Evolutionary conservation across 495 filamentous ascomycete genomes (phyloP).

Genomic region (Mytilinidion resinicola): DNA sequence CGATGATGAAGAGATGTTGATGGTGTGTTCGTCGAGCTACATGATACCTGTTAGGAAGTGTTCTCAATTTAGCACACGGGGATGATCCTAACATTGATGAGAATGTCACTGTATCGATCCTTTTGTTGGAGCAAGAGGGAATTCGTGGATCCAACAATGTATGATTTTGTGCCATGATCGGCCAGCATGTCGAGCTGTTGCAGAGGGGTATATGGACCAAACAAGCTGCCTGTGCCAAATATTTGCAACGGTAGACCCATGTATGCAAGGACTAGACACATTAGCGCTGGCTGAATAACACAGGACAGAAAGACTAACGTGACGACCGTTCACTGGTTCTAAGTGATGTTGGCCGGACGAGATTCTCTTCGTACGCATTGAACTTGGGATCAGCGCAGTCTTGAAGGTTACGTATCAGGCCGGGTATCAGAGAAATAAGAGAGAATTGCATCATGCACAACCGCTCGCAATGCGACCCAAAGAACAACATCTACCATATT

Average conservation of each 20-base stretch:
- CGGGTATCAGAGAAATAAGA: conserved; percentile 86
- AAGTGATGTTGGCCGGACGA: conserved; percentile 75
- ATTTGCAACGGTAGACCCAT: conserved; percentile 94
- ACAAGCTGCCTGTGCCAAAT: conserved; percentile 94
- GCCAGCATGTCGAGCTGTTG: conserved; percentile 93
- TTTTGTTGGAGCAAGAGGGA: conserved; percentile 87
- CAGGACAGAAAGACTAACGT: conserved; percentile 39
- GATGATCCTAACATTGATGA: conserved; percentile 67
- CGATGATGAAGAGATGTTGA: conserved; percentile 75
- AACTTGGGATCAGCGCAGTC: conserved; percentile 90
- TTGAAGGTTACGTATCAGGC: conserved; percentile 74
- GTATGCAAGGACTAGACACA: conserved; percentile 63
- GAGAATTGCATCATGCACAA: conserved; percentile 98
- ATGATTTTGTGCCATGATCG: conserved; percentile 91
- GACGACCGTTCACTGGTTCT: conserved; percentile 88
- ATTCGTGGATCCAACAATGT: conserved; percentile 95
- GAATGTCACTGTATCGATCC: conserved; percentile 94
- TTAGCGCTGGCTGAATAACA: too few species aligned
- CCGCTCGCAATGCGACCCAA: conserved; percentile 87
- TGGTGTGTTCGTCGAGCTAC: conserved; percentile 79
- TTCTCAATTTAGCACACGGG: neutral
- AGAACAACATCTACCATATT: conserved; percentile 83
- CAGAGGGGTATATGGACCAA: conserved; percentile 92
- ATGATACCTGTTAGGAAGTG: neutral
- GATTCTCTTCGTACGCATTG: conserved; percentile 68